These are phyloP conservation scores for Melastoma malabathricum DNA, from an alignment of 345 rosid species.

Conservation along the genomic window DNA sequence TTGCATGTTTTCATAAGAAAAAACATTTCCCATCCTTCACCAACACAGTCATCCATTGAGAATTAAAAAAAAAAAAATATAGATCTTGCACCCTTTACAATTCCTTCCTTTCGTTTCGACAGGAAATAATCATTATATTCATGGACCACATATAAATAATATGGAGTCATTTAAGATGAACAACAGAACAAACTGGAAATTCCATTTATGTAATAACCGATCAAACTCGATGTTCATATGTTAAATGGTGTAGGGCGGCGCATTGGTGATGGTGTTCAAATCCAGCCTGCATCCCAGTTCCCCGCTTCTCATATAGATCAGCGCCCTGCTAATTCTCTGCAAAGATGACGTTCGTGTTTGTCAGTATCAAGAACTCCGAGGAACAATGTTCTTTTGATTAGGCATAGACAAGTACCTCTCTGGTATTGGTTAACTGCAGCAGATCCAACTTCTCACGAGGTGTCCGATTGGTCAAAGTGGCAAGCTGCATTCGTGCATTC, in stretches of 20 bases:
- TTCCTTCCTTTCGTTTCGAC: no score
- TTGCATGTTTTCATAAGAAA: no score
- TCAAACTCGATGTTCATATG: no score
- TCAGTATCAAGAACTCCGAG: no score
- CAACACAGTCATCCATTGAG: no score
- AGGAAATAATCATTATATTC: no score
- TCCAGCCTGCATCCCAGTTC: slow-evolving; percentile 42
- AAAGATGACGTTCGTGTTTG: slow-evolving; percentile 1
- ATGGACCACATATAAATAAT: not conserved
- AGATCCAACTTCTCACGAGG: slow-evolving; percentile 81
- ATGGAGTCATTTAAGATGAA: not conserved
- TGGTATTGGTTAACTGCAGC: slow-evolving; percentile 61
- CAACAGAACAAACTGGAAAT: no score
- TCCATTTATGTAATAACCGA: no score
- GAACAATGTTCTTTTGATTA: not conserved
- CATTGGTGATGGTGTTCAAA: not conserved
- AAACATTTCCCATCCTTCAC: no score
- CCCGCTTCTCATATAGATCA: slow-evolving; percentile 49
- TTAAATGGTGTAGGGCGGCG: not conserved
- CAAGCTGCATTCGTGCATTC: slow-evolving; percentile 31
- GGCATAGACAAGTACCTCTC: slow-evolving; percentile 40
- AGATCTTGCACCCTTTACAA: no score
- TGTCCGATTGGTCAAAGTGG: slow-evolving; percentile 57
- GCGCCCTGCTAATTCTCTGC: slow-evolving; percentile 75
- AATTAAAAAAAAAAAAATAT: no score